These are phyloP conservation scores for Firmiana major DNA, from an alignment of 345 rosid species.

Conservation along the genomic window DNA sequence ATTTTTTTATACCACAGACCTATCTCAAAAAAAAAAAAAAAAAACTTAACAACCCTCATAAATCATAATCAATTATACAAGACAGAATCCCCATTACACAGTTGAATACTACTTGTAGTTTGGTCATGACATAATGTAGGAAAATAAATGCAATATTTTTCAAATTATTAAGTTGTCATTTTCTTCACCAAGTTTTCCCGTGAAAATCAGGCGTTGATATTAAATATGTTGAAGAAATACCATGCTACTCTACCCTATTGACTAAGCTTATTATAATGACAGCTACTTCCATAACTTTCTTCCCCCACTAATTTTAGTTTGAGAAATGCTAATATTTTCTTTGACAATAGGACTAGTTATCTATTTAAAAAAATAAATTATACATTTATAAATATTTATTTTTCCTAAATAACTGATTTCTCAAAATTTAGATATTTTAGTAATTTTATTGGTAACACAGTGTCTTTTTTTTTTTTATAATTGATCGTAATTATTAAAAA, in stretches of 20 bases:
- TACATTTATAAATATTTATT: too few relatives aligned
- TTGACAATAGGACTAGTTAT: too few relatives aligned
- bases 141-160: background rate
- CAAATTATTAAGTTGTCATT: background rate
- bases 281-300: background rate
- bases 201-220: background rate
- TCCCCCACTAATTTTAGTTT: background rate
- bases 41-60: too few relatives aligned
- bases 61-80: background rate
- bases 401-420: too few relatives aligned
- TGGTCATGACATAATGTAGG: background rate
- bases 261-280: background rate
- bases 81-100: background rate
- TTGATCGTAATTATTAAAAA: too few relatives aligned
- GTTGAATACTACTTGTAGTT: too few relatives aligned
- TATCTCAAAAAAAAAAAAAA: too few relatives aligned
- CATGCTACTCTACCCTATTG: background rate
- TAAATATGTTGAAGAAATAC: background rate
- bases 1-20: too few relatives aligned
- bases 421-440: too few relatives aligned
- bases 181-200: background rate
- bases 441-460: too few relatives aligned
- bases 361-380: too few relatives aligned
- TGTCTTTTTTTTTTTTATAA: too few relatives aligned
- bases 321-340: background rate